Conservation (phyloP, 208 protist genomes). For the Trypanosoma avium region DNA sequence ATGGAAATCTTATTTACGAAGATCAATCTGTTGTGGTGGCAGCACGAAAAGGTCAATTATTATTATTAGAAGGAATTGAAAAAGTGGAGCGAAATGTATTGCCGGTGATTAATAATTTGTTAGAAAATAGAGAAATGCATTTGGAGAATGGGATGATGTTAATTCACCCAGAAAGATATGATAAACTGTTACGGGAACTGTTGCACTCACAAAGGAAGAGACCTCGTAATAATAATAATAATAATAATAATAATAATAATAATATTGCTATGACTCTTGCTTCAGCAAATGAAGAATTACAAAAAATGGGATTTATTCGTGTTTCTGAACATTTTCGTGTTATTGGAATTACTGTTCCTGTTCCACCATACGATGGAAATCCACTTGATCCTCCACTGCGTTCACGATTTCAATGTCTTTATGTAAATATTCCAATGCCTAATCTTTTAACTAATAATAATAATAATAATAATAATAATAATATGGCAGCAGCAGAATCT, state of each 20-base stretch:
- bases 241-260: background rate
- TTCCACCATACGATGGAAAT: conserved; percentile 81
- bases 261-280: background rate
- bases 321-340: conserved; percentile 93
- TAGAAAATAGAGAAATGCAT: conserved; percentile 96
- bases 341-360: conserved; percentile 93
- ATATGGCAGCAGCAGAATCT: conserved; percentile 33
- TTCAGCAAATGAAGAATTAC: conserved; percentile 54
- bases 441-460: conserved; percentile 5
- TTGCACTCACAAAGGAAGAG: conserved; percentile 16
- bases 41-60: conserved; percentile 86
- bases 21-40: conserved; percentile 93
- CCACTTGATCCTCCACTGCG: conserved; percentile 87
- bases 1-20: conserved; percentile 86
- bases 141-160: conserved; percentile 93
- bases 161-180: conserved; percentile 87
- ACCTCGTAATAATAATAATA: background rate
- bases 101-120: conserved; percentile 94
- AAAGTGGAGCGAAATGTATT: conserved; percentile 95
- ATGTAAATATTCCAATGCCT: conserved; percentile 51
- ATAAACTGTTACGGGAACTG: conserved; percentile 67
- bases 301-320: conserved; percentile 78
- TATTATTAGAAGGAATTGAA: conserved; percentile 95
- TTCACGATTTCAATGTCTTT: conserved; percentile 85
- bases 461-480: too few relatives aligned